These are phyloP conservation scores for Sapria himalayana DNA, from an alignment of 345 rosid species.

Conservation along the genomic window DNA sequence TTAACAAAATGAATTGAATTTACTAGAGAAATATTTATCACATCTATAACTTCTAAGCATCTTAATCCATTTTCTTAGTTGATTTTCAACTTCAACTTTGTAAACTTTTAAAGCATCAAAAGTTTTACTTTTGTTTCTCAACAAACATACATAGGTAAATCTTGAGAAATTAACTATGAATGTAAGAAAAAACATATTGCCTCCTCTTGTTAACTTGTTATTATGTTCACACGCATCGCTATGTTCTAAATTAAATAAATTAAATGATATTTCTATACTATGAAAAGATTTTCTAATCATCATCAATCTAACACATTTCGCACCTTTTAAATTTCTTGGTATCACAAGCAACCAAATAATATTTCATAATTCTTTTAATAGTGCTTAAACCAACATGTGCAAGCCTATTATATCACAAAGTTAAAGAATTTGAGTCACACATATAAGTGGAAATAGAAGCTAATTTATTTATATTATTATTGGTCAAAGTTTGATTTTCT, in stretches of 20 bases:
- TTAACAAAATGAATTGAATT: background rate
- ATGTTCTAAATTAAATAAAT: background rate
- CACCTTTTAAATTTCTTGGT: background rate
- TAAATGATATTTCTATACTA: background rate
- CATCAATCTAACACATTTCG: conserved; percentile 2
- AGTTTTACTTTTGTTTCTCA: background rate
- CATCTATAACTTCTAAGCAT: conserved; percentile 1
- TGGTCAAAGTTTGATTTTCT: background rate
- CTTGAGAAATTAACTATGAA: conserved; percentile 7
- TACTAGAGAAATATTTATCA: conserved; percentile 1
- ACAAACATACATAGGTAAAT: background rate
- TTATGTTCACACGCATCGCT: conserved; percentile 6
- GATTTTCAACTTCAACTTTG: background rate
- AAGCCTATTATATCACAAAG: conserved; percentile 6
- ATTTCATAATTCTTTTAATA: background rate
- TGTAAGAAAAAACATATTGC: background rate
- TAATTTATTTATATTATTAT: background rate
- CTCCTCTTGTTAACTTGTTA: background rate
- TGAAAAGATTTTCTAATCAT: conserved; percentile 7
- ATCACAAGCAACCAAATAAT: background rate
- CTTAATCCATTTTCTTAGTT: conserved; percentile 2
- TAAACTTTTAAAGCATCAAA: background rate
- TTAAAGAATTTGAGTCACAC: background rate
- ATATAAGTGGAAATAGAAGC: background rate
- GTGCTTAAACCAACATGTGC: background rate